Conservation (phyloP, 2,329 filamentous ascomycete genomes). For the Pleurostoma richardsiae region DNA sequence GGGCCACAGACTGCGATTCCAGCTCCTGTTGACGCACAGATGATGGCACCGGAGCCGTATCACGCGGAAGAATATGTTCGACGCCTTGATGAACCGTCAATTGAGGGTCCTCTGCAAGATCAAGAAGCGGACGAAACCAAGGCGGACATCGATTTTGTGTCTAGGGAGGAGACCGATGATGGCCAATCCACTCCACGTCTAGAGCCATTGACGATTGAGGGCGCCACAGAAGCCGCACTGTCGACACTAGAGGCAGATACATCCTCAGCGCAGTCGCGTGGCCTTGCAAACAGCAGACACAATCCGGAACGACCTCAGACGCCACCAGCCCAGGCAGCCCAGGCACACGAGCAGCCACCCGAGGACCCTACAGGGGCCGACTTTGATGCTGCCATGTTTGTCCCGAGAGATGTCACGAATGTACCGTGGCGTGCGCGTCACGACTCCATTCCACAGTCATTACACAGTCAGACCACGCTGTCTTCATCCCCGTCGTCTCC, state of each 20-base stretch:
- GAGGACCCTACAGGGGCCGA: conserved; percentile 13
- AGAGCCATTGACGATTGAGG: conserved; percentile 6
- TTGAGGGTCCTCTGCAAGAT: too few relatives aligned
- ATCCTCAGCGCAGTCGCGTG: not conserved
- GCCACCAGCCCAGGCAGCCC: conserved; percentile 2
- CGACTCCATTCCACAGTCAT: conserved; percentile 25
- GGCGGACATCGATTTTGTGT: too few relatives aligned
- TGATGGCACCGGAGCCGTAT: too few relatives aligned
- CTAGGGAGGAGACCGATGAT: too few relatives aligned
- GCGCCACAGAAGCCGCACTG: not conserved
- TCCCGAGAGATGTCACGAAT: conserved; percentile 24
- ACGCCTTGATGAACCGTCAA: too few relatives aligned
- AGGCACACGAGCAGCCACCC: conserved; percentile 7
- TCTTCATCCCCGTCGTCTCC: conserved; percentile 26
- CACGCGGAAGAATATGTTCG: too few relatives aligned
- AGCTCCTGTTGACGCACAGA: too few relatives aligned
- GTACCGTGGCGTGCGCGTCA: conserved; percentile 21
- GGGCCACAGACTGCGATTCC: too few relatives aligned
- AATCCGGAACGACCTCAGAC: conserved; percentile 15
- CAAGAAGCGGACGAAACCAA: too few relatives aligned
- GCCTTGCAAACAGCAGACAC: conserved; percentile 21
- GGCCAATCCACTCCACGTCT: conserved; percentile 10
- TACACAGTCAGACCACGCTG: conserved; percentile 26
- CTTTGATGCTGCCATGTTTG: conserved; percentile 11
- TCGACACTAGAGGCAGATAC: too few relatives aligned